phyloP scores from a whole-genome alignment of 768 basidiomycete species.

The Termitomyces titanicus region DNA sequence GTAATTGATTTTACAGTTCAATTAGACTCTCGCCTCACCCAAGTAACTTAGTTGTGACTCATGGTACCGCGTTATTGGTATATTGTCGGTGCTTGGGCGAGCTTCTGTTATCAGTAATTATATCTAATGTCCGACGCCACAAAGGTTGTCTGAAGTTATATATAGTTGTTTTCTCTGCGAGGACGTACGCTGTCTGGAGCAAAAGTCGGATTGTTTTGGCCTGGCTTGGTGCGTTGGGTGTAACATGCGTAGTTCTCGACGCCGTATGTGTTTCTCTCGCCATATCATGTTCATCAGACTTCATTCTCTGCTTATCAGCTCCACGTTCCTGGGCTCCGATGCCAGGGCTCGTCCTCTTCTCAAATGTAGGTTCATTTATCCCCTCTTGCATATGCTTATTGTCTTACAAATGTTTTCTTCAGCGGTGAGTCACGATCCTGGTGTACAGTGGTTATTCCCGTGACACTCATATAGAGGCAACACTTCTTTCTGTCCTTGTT shows the following conservation, averaged over 20 bases:
- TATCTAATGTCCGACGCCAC: not conserved
- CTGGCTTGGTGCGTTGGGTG: constrained; percentile 11
- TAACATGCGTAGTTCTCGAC: constrained; percentile 11
- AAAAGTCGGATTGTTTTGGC: constrained; percentile 8
- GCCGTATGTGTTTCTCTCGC: not conserved
- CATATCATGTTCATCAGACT: no score
- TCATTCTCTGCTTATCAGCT: constrained; percentile 1
- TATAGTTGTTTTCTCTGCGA: constrained; percentile 15
- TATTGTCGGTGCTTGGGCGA: constrained; percentile 9
- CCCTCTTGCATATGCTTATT: not conserved
- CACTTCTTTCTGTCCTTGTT: constrained; percentile 13
- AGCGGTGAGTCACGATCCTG: constrained; percentile 5
- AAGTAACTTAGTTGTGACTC: constrained; percentile 8
- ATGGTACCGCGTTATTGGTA: constrained; percentile 11
- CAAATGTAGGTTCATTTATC: constrained; percentile 3
- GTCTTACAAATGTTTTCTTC: not conserved
- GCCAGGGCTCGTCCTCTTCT: constrained; percentile 10
- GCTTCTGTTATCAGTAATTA: constrained; percentile 17
- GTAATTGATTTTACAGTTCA: not conserved
- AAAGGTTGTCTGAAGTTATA: not conserved
- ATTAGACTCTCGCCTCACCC: not conserved
- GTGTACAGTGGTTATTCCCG: not conserved
- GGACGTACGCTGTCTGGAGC: constrained; percentile 19
- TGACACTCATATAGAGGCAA: constrained; percentile 4
- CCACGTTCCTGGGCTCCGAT: constrained; percentile 12